Conservation (phyloP, 805 yeast genomes). For the Candida rishiriensis region DNA sequence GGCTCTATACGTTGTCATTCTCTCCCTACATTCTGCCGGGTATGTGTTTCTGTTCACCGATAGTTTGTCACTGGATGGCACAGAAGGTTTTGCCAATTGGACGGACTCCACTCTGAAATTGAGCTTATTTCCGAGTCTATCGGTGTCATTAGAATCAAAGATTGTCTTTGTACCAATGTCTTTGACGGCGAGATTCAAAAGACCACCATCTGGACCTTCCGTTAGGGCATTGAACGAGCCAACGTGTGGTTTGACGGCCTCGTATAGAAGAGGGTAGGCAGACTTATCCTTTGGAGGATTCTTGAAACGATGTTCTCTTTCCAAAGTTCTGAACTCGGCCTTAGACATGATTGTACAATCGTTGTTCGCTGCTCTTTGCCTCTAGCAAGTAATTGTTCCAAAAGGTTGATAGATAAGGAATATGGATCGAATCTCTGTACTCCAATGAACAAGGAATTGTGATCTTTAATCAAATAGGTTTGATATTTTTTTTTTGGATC, state of each 20-base stretch:
- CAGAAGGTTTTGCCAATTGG: slow-evolving; percentile 79
- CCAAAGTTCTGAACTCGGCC: slow-evolving; percentile 75
- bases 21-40: slow-evolving; percentile 89
- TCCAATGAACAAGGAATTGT: too few relatives aligned
- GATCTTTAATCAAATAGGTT: too few relatives aligned
- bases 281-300: slow-evolving; percentile 87
- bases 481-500: too few relatives aligned
- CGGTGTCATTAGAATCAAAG: slow-evolving; percentile 71
- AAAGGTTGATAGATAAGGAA: too few relatives aligned
- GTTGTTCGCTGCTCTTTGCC: too few relatives aligned
- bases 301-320: slow-evolving; percentile 78
- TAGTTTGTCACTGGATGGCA: slow-evolving; percentile 63
- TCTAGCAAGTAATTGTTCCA: too few relatives aligned
- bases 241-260: slow-evolving; percentile 91
- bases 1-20: slow-evolving; percentile 78
- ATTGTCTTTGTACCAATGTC: slow-evolving; percentile 86
- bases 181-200: slow-evolving; percentile 76
- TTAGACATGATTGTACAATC: slow-evolving; percentile 28
- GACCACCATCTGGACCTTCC: slow-evolving; percentile 81
- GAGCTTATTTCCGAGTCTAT: slow-evolving; percentile 79
- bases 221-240: slow-evolving; percentile 95
- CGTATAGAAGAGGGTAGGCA: slow-evolving; percentile 75
- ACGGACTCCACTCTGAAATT: slow-evolving; percentile 84
- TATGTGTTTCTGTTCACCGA: slow-evolving; percentile 72
- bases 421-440: too few relatives aligned